Evolutionary conservation across 352 stramenopile genomes (phyloP), one percentile per base, ranked within the genome.

Genomic region (Globisporangium rhizosaccharum): DNA sequence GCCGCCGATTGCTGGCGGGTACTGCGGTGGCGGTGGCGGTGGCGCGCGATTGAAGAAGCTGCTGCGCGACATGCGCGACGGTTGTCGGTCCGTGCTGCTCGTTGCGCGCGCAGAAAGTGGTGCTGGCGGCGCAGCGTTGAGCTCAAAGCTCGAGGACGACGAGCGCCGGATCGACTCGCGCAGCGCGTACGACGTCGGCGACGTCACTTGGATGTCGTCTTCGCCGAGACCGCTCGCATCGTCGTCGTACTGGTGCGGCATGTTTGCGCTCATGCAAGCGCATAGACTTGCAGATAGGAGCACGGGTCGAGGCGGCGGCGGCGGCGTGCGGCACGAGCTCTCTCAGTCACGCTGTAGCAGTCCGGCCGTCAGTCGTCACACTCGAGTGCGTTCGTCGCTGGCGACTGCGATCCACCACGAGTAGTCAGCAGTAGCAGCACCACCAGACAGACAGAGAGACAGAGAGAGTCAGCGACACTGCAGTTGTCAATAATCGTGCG

Each of bases 161-260:
- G 82, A 90, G 41, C 78, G 83, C 20, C 79, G 83, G 57, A 93
- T 78, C 18, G 83, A 93, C 66, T 91, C 82, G 63, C 83, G 81
- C 63, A 81, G 70, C 44, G 79, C 74, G 49, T 90, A 89, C 50
- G 81, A 91, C 51, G 81, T 91, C 51, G 83, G 83, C 50, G 83
- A 93, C 61, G 83, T 93, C 61, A 93, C 83, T n/a, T 74, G 61
- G 59, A 93, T 88, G 58, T 91, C 79, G 11, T 90, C 76, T 25
- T 78, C 74, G 20, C 74, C 51, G 20, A 53, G 33, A 15, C n/a
- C 25, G 9, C 18, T 18, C 10, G 12, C 73, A 45, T 66, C 73
- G 48, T 72, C 68, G 45, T 73, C 71, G 36, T 68, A 36, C 51
- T 76, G 58, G 39, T 25, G 57, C 25, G 57, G 57, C 37, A 45